A percentile compares a stretch with the other conserved stretches of the same genome.
Conservation (phyloP, 2,329 filamentous ascomycete genomes). For the Fusarium chaquense region DNA sequence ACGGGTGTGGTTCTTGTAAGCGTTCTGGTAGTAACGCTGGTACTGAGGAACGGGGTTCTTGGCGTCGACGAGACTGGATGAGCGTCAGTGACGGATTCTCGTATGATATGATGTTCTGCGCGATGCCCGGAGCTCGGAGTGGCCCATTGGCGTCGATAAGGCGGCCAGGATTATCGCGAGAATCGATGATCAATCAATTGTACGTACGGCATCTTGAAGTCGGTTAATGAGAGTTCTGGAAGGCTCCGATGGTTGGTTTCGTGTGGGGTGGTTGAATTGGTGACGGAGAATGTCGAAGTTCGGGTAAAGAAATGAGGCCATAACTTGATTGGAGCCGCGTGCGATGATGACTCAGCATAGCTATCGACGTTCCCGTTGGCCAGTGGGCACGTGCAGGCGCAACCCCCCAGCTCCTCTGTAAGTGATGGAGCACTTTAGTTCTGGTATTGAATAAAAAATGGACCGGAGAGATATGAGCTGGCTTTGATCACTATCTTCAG, state of each 20-base stretch:
- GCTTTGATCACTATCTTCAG: neutral
- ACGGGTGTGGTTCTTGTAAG: slow-evolving; percentile 75
- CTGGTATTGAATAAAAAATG: slow-evolving; percentile 31
- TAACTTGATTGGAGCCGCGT: slow-evolving; percentile 51
- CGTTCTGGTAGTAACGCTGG: slow-evolving; percentile 80
- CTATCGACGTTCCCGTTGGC: slow-evolving; percentile 41
- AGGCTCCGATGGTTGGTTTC: slow-evolving; percentile 41
- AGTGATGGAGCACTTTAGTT: slow-evolving; percentile 7
- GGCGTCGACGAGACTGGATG: slow-evolving; percentile 71
- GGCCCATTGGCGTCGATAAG: slow-evolving; percentile 46
- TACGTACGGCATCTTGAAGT: slow-evolving; percentile 58
- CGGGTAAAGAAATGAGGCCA: slow-evolving; percentile 56
- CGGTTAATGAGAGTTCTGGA: slow-evolving; percentile 43
- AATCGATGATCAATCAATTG: slow-evolving; percentile 39
- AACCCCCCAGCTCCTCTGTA: slow-evolving; percentile 1
- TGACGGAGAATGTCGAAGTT: slow-evolving; percentile 48
- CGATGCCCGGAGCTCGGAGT: slow-evolving; percentile 19
- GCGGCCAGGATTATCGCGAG: slow-evolving; percentile 21
- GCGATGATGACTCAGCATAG: slow-evolving; percentile 53
- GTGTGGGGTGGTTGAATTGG: slow-evolving; percentile 45
- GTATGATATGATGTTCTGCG: slow-evolving; percentile 44
- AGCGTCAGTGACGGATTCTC: slow-evolving; percentile 48
- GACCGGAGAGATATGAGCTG: slow-evolving; percentile 10
- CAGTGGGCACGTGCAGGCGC: slow-evolving; percentile 35
- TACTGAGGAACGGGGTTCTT: slow-evolving; percentile 81